Evolutionary conservation across 768 basidiomycete species (phyloP).

Genomic region (Lentinula raphanica): DNA sequence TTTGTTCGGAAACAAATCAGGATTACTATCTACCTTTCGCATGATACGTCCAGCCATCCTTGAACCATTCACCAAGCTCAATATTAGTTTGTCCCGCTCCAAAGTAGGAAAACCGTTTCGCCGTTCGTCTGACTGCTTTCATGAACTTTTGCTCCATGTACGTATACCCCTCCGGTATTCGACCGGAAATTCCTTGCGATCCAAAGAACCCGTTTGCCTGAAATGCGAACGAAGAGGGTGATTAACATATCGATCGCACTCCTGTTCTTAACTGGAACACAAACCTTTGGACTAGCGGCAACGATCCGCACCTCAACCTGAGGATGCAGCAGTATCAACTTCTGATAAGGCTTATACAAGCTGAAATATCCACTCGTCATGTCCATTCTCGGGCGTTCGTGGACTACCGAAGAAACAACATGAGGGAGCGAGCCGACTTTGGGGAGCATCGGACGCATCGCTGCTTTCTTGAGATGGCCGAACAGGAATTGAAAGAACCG

Average conservation of each 20-base stretch:
- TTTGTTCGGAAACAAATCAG: background rate
- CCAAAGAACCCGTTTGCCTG: conserved; percentile 96
- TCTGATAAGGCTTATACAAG: conserved; percentile 74
- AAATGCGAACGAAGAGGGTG: background rate
- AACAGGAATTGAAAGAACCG: conserved; percentile 52
- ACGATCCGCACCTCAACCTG: conserved; percentile 66
- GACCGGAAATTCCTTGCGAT: conserved; percentile 82
- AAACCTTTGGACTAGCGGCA: conserved; percentile 81
- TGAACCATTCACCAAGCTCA: conserved; percentile 82
- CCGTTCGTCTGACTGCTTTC: conserved; percentile 49
- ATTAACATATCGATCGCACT: background rate
- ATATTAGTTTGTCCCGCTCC: conserved; percentile 42
- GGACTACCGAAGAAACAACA: background rate
- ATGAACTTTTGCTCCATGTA: conserved; percentile 82
- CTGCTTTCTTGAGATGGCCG: conserved; percentile 29
- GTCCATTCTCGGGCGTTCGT: conserved; percentile 50
- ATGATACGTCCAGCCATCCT: conserved; percentile 94
- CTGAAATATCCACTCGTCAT: conserved; percentile 97
- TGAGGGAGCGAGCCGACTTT: background rate
- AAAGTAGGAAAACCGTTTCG: conserved; percentile 30
- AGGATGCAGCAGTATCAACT: conserved; percentile 54
- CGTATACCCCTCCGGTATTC: conserved; percentile 95
- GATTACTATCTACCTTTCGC: conserved; percentile 81
- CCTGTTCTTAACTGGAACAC: background rate
- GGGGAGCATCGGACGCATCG: conserved; percentile 6